phyloP scores from a whole-genome alignment of 2,329 filamentous ascomycete species.

The Stagonosporopsis rhizophila region DNA sequence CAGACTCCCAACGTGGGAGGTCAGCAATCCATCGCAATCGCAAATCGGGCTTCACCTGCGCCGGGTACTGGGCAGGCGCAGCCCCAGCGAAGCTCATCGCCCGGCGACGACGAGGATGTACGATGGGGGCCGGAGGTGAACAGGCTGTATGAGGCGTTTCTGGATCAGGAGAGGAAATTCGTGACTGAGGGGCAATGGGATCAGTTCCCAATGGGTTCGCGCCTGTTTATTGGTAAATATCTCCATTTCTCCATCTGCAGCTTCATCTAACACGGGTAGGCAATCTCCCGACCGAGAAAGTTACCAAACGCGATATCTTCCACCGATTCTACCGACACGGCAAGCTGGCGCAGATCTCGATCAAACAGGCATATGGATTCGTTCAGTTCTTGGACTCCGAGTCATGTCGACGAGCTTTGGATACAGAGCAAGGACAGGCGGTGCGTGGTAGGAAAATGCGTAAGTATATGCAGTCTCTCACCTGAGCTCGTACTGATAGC shows the following conservation, averaged over 20 bases:
- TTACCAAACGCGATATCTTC: slow-evolving; percentile 93
- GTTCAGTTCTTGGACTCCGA: slow-evolving; percentile 85
- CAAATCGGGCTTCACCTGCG: slow-evolving; percentile 40
- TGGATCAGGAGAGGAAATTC: slow-evolving; percentile 75
- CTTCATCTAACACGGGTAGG: slow-evolving; percentile 58
- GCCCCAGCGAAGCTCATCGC: slow-evolving; percentile 34
- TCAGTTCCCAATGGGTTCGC: slow-evolving; percentile 76
- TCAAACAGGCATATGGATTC: slow-evolving; percentile 96
- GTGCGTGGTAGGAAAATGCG: slow-evolving; percentile 92
- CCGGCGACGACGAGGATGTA: slow-evolving; percentile 54
- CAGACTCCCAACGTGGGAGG: slow-evolving; percentile 34
- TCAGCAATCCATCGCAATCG: slow-evolving; percentile 23
- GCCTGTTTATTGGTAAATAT: slow-evolving; percentile 78
- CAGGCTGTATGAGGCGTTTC: slow-evolving; percentile 74
- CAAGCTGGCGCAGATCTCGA: slow-evolving; percentile 88
- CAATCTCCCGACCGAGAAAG: slow-evolving; percentile 90
- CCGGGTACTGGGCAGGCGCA: slow-evolving; percentile 37
- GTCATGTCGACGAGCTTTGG: slow-evolving; percentile 77
- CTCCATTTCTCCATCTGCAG: no score
- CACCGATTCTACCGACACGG: slow-evolving; percentile 87
- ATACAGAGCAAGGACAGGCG: slow-evolving; percentile 78
- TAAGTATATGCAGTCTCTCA: slow-evolving; percentile 59
- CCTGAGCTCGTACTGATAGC: slow-evolving; percentile 36
- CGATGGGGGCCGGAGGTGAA: slow-evolving; percentile 66
- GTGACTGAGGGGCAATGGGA: slow-evolving; percentile 83